Base-by-base conservation (phyloP, 805 yeast genomes). In the Candida ortonii region DNA sequence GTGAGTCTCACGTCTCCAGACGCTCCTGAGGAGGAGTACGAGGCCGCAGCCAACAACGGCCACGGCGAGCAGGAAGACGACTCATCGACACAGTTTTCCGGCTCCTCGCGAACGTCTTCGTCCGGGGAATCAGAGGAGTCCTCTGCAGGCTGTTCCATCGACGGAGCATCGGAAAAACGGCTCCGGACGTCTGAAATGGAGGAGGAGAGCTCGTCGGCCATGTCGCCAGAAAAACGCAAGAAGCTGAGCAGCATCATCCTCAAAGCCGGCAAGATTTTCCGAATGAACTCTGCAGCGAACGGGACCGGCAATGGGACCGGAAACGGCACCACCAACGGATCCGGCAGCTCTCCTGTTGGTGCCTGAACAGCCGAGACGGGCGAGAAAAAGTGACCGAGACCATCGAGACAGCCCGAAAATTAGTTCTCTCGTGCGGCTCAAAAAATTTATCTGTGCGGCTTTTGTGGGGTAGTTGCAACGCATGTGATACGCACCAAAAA, bases 1-100 rank as follows among this genome's bases (percentile, higher is more conserved):
- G 47, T 25, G 46, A 42, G 46, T 38, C 32, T 44, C 11, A 45
- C 49, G 16, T 45, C 49, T 9, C 49, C 49, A 2, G 49, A 45
- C 18, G 32, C 41, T 6, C 49, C 44, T 5, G 41, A 32, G 12
- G 44, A 38, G 14, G 39, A 37, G 9, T 36, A 36, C 18, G 44
- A 41, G 21, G 19, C 23, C 10, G 28, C 27, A 22, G 31, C 31
- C 7, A 31, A 25, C 11, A 24, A 24, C 14, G 20, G 27, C 7
- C 16, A 23, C 18, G 23, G 19, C 3, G 40, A 25, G 20, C 27
- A 25, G 18, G 34, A 11, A 7, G 25, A 13, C 5, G 30, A 19
- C 3, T n/a, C n/a, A n/a, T n/a, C n/a, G n/a, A n/a, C n/a, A n/a
- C n/a, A n/a, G n/a, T n/a, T n/a, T n/a, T n/a, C n/a, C n/a, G n/a